phyloP scores from a whole-genome alignment of 352 stramenopile genomes.

The Pythium coloratum region DNA sequence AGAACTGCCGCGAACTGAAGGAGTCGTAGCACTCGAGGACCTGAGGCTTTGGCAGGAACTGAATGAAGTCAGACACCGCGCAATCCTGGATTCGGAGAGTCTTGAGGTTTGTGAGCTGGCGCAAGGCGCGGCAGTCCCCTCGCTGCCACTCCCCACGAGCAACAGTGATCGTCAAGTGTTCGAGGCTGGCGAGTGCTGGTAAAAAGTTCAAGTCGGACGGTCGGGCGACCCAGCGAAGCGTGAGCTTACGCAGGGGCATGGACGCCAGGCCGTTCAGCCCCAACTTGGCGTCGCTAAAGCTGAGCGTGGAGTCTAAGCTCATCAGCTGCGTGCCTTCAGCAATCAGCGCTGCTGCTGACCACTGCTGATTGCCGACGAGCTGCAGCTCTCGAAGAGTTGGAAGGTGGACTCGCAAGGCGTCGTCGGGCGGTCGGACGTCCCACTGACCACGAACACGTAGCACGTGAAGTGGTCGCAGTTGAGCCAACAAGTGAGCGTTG shows the following conservation, averaged over 20 bases:
- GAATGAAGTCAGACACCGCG: not conserved
- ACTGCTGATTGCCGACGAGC: not conserved
- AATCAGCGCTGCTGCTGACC: not conserved
- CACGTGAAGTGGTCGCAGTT: not conserved
- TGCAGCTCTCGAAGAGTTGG: not conserved
- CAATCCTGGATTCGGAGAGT: not conserved
- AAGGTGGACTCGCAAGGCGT: not conserved
- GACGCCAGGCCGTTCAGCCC: not conserved
- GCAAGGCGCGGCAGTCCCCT: not conserved
- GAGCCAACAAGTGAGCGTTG: not conserved
- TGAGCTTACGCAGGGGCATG: not conserved
- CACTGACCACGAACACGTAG: not conserved
- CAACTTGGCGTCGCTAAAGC: too few species aligned
- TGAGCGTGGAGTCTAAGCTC: not conserved
- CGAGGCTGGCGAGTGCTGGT: not conserved
- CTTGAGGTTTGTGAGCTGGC: not conserved
- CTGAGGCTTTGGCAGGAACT: not conserved
- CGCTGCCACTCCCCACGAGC: too few species aligned
- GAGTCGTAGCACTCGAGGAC: not conserved
- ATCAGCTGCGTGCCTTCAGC: not conserved
- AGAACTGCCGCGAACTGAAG: not conserved
- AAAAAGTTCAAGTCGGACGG: not conserved
- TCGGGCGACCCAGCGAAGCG: too few species aligned
- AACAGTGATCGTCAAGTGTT: not conserved
- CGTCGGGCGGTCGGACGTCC: not conserved